Base-by-base conservation (phyloP, 2,329 filamentous ascomycete genomes). In the Cytospora chrysosperma region DNA sequence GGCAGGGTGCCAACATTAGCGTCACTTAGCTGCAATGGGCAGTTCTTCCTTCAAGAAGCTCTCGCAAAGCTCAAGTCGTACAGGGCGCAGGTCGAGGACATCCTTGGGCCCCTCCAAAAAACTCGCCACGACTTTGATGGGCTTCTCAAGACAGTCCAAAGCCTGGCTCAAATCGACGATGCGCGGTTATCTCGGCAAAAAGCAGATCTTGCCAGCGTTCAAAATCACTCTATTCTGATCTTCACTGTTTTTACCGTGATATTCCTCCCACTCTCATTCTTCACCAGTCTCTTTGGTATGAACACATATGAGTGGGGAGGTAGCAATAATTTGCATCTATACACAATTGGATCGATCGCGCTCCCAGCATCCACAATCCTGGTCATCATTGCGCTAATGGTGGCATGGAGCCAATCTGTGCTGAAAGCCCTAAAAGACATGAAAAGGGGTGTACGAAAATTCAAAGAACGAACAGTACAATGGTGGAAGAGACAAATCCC, bases 231-330 rank as follows among this genome's bases (percentile, higher is more conserved):
- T 1, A 70, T 74, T 10, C 71, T 74, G 68, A 68, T 73, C 1
- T 74, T 73, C 55, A 73, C 72, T 1, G 70, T 71, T 34, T 70
- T 73, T n/a, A 73, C 72, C 1, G 72, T 74, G 56, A 63, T 74
- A 2, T 73, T 73, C 63, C 59, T 73, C 24, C 72, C 72, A 2
- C 62, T 73, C 49, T 49, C 40, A 1, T 65, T 63, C 32, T 67
- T 69, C 69, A 71, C 68, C 4, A 34, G 56, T 4, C 30, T 66
- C 1, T 66, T 66, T n/a, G 64, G 64, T 1, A 66, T 66, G 64
- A 77, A 68, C 53, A 65, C 60, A 6, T 30, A 21, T 3, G 60
- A 65, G 43, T 65, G 63, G 60, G 63, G 59, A n/a, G 63, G 63
- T 8, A 54, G 43, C 8, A 37, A 53, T 9, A 55, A 57, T n/a